phyloP scores from a whole-genome alignment of 2,329 filamentous ascomycete genomes.

The Neofusicoccum umdonicola region DNA sequence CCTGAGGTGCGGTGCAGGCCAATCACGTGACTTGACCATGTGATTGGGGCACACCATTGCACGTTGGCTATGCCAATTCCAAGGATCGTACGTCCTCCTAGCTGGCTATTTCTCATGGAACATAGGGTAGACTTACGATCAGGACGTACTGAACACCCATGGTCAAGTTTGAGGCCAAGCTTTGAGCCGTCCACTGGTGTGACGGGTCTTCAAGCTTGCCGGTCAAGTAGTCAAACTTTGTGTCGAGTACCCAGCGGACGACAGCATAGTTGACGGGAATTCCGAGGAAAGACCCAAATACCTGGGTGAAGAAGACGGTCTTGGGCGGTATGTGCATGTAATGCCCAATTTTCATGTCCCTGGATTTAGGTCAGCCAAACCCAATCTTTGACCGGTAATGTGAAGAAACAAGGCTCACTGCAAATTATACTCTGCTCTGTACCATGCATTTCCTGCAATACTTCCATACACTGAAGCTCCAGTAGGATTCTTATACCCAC shows the following conservation, averaged over 20 bases:
- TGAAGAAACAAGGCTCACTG: conserved; percentile 31
- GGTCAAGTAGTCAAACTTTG: conserved; percentile 56
- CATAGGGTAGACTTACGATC: conserved; percentile 34
- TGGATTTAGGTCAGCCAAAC: too few relatives aligned
- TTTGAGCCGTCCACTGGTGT: conserved; percentile 62
- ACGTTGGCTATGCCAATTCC: too few relatives aligned
- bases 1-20: too few relatives aligned
- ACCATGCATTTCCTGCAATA: conserved; percentile 63
- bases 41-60: too few relatives aligned
- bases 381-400: too few relatives aligned
- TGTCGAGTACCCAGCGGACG: conserved; percentile 58
- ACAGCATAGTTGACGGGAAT: conserved; percentile 62
- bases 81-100: too few relatives aligned
- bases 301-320: conserved; percentile 59
- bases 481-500: conserved; percentile 54
- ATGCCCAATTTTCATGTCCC: conserved; percentile 62
- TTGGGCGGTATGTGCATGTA: conserved; percentile 62
- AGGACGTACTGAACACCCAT: conserved; percentile 61
- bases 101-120: too few relatives aligned
- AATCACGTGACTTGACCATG: too few relatives aligned
- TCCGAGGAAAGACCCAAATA: conserved; percentile 59
- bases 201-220: conserved; percentile 53
- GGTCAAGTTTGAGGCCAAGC: conserved; percentile 51
- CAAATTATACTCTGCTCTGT: conserved; percentile 50
- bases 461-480: conserved; percentile 58